Conservation (phyloP, 805 yeast species). For the Candida lessepsii region DNA sequence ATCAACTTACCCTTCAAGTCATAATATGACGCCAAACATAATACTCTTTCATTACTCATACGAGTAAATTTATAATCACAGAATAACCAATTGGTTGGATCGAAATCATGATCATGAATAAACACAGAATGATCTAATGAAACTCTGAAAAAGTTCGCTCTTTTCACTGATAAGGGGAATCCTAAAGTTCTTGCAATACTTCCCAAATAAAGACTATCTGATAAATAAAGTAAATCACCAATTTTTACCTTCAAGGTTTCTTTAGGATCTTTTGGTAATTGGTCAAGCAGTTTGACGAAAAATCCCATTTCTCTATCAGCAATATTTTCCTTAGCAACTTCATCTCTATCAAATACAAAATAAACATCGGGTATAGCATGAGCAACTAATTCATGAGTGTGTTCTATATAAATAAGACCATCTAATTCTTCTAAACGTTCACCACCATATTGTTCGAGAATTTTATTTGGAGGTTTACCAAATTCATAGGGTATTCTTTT, state of each 20-base stretch:
- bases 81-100: conserved; percentile 36
- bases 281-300: conserved; percentile 30
- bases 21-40: conserved; percentile 26
- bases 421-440: conserved; percentile 14
- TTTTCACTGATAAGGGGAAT: conserved; percentile 15
- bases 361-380: conserved; percentile 28
- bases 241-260: conserved; percentile 7
- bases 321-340: conserved; percentile 9
- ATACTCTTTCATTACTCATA: conserved; percentile 34
- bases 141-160: conserved; percentile 31
- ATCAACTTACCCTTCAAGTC: conserved; percentile 29
- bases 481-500: conserved; percentile 32
- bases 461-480: conserved; percentile 22
- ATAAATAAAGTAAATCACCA: conserved; percentile 13
- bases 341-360: conserved; percentile 7
- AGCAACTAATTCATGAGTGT: conserved; percentile 24
- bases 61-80: conserved; percentile 32
- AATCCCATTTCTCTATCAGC: conserved; percentile 27
- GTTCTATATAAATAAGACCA: conserved; percentile 16
- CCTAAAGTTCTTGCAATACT: conserved; percentile 28
- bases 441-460: conserved; percentile 22
- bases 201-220: conserved; percentile 35
- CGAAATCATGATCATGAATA: conserved; percentile 36
- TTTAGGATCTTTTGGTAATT: conserved; percentile 21
- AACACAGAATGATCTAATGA: conserved; percentile 37